Evolutionary conservation across 805 yeast genomes (phyloP), one percentile per base, ranked within the genome.

Genomic region (Saturnispora sanitii): DNA sequence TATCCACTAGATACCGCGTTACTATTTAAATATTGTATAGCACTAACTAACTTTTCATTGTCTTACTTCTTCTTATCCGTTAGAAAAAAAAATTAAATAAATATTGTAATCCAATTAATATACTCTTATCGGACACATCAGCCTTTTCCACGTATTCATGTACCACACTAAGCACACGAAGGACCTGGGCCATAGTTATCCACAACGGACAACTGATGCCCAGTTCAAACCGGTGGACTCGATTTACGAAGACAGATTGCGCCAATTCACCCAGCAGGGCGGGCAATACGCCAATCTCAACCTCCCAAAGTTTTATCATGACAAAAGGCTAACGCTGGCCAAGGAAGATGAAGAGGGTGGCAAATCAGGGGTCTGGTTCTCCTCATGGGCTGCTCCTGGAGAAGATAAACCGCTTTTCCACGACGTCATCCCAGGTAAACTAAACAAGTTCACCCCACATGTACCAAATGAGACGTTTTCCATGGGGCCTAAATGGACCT

Each of bases 401-500:
- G 49, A 83, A 33, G 58, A 66, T 38, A 68, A 88, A 34, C 92
- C 92, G 0, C 60, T 70, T 25, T 82, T 79, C 59, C 60, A 67
- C 38, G 77, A 75, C 41, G 73, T 84, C 46, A 62, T 79, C 44
- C 73, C 74, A 7, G 37, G 47, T 0, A 54, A 65, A 35, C 67
- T 75, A 49, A 65, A 58, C 18, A 65, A 70, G 18, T 76, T 77
- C 68, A 63, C 68, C 49, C 63, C 66, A 19, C 80, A 84, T n/a
- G 57, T 61, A 12, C 77, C 77, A 48, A 94, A 92, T 18, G 79
- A 83, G 49, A 62, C 68, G 7, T 86, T 83, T 57, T 22, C 21
- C 9, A 42, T 49, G 40, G 96, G 97, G 0, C 98, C 98, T 3
- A 82, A 94, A 12, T 90, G 98, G 98, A 80, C 90, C 44, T 82